Evolutionary conservation across 345 rosid species (phyloP), one percentile per base, ranked within the genome.

Genomic region (Citrus sp.): DNA sequence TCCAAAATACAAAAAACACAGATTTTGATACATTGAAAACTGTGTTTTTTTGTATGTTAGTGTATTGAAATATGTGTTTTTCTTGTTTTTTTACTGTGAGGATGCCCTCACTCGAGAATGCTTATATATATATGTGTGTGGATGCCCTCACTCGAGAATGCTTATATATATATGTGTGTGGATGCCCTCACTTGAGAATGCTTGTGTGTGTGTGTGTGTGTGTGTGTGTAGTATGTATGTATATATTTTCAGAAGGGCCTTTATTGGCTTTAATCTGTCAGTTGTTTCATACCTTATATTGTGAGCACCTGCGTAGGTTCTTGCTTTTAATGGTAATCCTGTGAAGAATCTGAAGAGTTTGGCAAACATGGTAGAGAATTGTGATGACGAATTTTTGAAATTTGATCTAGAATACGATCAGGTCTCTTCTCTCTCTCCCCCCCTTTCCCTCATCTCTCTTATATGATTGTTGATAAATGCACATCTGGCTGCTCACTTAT

Each of bases 281-380:
- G 32, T 65, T 27, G 40, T 49, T 68, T 27, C 67, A 65, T 42
- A 35, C 42, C 34, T 70, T 63, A 18, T 24, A 42, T 49, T 77
- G 27, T 51, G 62, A n/a, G 55, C 28, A 67, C 4, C 19, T 75
- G 38, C 38, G 30, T 60, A 88, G 93, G 87, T 88, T 83, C 81
- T 83, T 80, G 82, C 91, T 58, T 84, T 91, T 74, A 91, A 91
- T 62, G 95, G 93, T 72, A 82, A 89, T 58, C 90, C 90, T 55
- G 92, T 91, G 81, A 86, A 86, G 87, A 91, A 89, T 84, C 79
- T 91, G 72, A 91, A 86, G 89, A 81, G 75, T 82, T 85, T 91
- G 85, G 92, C 90, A 13, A 77, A 68, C 83, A 88, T 89, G 91
- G 93, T 88, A 24, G 93, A 89, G 81, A 85, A 76, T 77, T 91